Conservation (phyloP, 495 filamentous ascomycete genomes). For the Hypoxylon lienhwacheense region DNA sequence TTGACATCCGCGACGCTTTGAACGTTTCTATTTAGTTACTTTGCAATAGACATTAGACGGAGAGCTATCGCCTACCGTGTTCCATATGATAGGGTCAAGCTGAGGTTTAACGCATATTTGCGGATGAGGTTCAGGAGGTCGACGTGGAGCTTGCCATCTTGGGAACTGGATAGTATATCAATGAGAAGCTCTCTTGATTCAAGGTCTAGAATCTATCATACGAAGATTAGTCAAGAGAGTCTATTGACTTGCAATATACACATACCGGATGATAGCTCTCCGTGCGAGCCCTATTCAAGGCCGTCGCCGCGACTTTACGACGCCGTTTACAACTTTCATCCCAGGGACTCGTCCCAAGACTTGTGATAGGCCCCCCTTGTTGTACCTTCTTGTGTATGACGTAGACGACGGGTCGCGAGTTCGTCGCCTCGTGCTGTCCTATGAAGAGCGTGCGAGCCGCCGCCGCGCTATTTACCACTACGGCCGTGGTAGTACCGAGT, state of each 20-base stretch:
- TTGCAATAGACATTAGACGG: too few relatives aligned
- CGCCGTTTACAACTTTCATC: constrained; percentile 72
- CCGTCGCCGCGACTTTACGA: constrained; percentile 71
- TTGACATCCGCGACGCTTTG: constrained; percentile 55
- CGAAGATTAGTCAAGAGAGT: not conserved
- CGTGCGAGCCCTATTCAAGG: constrained; percentile 67
- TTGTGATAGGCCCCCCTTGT: constrained; percentile 64
- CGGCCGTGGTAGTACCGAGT: constrained; percentile 66
- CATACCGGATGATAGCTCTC: constrained; percentile 65
- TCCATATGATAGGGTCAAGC: constrained; percentile 67
- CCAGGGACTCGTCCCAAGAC: constrained; percentile 75
- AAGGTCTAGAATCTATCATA: constrained; percentile 61
- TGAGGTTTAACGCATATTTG: constrained; percentile 68
- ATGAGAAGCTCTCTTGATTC: constrained; percentile 66
- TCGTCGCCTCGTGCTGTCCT: constrained; percentile 69
- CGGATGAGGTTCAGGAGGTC: constrained; percentile 68
- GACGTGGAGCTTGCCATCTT: constrained; percentile 59
- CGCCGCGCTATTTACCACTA: constrained; percentile 72
- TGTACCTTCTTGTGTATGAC: constrained; percentile 71
- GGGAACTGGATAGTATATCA: constrained; percentile 63
- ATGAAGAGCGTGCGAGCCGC: constrained; percentile 71
- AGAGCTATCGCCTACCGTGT: constrained; percentile 42
- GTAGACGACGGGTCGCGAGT: constrained; percentile 70
- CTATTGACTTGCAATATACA: not conserved
- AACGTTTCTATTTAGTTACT: not conserved